phyloP scores from a whole-genome alignment of 495 filamentous ascomycete genomes.

The Xylaria sp. region DNA sequence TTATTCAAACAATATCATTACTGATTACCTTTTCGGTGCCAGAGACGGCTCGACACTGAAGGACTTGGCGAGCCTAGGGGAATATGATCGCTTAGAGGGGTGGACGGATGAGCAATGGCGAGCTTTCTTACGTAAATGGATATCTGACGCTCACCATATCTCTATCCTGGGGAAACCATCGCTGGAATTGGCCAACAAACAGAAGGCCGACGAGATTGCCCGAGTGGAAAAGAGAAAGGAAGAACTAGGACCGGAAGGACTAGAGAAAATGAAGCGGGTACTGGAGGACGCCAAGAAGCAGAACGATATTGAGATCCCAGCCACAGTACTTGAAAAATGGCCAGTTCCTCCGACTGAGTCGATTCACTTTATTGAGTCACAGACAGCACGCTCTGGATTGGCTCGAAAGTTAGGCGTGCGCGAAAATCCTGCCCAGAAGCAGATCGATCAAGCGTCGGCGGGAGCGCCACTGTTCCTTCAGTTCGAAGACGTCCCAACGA shows the following conservation, averaged over 20 bases:
- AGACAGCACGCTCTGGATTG: constrained; percentile 82
- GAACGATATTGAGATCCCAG: constrained; percentile 82
- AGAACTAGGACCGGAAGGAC: constrained; percentile 57
- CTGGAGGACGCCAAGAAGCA: constrained; percentile 80
- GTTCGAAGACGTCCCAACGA: constrained; percentile 89
- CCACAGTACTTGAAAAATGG: constrained; percentile 78
- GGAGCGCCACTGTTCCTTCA: constrained; percentile 86
- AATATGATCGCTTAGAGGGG: constrained; percentile 76
- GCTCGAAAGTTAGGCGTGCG: constrained; percentile 72
- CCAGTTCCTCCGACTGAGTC: constrained; percentile 82
- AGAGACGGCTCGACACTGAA: constrained; percentile 82
- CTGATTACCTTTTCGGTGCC: constrained; percentile 88
- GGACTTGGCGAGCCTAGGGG: constrained; percentile 68
- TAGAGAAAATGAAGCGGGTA: constrained; percentile 74
- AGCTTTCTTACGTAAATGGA: constrained; percentile 79
- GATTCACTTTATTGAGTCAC: constrained; percentile 91
- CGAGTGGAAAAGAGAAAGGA: constrained; percentile 61
- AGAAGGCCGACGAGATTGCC: constrained; percentile 73
- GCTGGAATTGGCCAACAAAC: constrained; percentile 67
- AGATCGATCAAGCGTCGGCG: constrained; percentile 72
- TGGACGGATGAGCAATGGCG: constrained; percentile 90
- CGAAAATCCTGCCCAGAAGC: constrained; percentile 74
- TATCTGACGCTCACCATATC: constrained; percentile 84
- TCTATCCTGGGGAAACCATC: constrained; percentile 89
- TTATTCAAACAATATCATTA: constrained; percentile 82